Evolutionary conservation across 345 rosid genomes (phyloP), one percentile per base, ranked within the genome.

Genomic region (Viola odorata): DNA sequence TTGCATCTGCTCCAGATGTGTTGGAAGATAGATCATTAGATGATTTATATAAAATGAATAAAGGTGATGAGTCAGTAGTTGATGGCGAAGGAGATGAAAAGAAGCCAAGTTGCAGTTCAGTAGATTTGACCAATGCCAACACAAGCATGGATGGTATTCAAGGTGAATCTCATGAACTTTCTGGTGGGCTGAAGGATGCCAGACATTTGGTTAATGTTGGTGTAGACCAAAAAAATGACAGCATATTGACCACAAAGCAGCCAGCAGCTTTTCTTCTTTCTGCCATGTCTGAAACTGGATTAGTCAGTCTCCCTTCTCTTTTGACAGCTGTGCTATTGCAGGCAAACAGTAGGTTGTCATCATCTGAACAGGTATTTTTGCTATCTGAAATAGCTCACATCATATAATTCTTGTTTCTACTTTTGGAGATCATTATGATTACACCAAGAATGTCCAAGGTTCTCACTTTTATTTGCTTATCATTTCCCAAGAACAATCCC

Each of bases 291-390:
- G 89, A 86, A 78, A 86, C 94, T 12, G 94, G 89, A 58, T 62
- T 86, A 47, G 86, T 86, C 62, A 80, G 94, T 71, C 94, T 86
- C 74, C 89, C 94, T 62, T 86, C 89, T 54, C 64, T 86, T 65
- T 68, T 86, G 76, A 86, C 94, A 45, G 73, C 89, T 42, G 89
- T 86, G 70, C 83, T 86, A 17, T 76, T 86, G 54, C 94, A 86
- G 73, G 87, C 94, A 15, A 86, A 82, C 80, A 84, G 82, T 71
- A 77, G 75, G 63, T 66, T 75, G 69, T 78, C 87, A n/a, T n/a
- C n/a, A 52, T 72, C 82, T 55, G 89, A 86, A 50, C 94, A 77
- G 94, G 94, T 84, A 73, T 60, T 50, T n/a, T 61, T 56, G 6
- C 47, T 16, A 5, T 40, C 13, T 15, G 58, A 38, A 38, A 6